Evolutionary conservation across 768 basidiomycete genomes (phyloP), one percentile per base, ranked within the genome.

Genomic region (Mycena rosella): DNA sequence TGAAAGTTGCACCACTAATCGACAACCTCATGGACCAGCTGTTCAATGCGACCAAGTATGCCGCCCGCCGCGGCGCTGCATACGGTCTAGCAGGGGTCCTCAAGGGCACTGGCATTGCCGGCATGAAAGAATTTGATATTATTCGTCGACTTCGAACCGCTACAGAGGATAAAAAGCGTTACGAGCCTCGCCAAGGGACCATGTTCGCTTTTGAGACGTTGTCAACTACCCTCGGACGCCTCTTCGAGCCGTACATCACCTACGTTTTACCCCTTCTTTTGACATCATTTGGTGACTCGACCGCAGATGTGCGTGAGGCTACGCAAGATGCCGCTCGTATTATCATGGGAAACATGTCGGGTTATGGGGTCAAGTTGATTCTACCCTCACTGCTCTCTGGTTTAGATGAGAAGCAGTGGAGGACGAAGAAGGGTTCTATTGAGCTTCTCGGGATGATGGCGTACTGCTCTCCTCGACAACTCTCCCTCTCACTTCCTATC

Each of bases 381-480:
- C 81, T 99, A 18, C 97, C 98, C 0, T 91, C 93, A 2, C 78
- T 99, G 24, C 84, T 99, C 13, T 91, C 91, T 42, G 96, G 96
- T 26, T 81, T 99, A 57, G 96, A 99, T 72, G 98, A 99, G 78
- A 98, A 97, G 76, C 97, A 99, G 75, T 99, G 98, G 98, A 87
- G 98, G 17, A 95, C 96, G 1, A 99, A 99, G 83, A 94, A 94
- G 78, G 98, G 97, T 2, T 96, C 96, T 9, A 98, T 99, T 67
- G 98, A 99, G 77, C 81, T 99, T 8, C 82, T 99, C 65, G 98
- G 98, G 26, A 94, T 96, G 87, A 99, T 99, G 96, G 98, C 98
- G 1, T 99, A 97, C 79, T 97, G 96, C 77, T 96, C 98, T 11
- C 98, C 97, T 2, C 88, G 90, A 42, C 98, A 99, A 78, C 87